Conservation (phyloP, 1,284 basidiomycete species). For the Marasmius fiardii region DNA sequence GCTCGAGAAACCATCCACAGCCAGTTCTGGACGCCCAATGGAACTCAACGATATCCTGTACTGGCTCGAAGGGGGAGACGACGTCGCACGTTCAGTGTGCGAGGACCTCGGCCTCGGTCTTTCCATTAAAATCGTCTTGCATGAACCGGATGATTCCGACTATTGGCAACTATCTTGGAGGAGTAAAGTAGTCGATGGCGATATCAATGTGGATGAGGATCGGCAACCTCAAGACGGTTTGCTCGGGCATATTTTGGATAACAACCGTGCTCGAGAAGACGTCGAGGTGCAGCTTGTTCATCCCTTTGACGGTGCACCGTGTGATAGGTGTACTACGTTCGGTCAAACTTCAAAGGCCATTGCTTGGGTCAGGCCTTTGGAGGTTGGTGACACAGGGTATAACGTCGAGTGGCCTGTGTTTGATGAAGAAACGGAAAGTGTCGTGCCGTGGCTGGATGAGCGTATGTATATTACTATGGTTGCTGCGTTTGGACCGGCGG, state of each 20-base stretch:
- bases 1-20: conserved; percentile 26
- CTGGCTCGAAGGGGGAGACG: background rate
- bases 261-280: too few relatives aligned
- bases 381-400: background rate
- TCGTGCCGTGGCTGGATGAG: too few relatives aligned
- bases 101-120: background rate
- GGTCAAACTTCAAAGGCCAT: background rate
- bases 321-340: background rate
- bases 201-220: too few relatives aligned
- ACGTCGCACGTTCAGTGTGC: background rate
- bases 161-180: too few relatives aligned
- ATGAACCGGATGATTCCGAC: too few relatives aligned
- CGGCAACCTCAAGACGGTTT: too few relatives aligned
- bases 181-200: too few relatives aligned
- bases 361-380: background rate
- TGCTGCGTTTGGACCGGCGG: background rate
- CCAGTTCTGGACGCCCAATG: background rate
- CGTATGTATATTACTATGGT: background rate
- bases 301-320: too few relatives aligned
- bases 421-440: background rate
- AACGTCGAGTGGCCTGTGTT: background rate
- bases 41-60: background rate
- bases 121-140: background rate
- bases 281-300: too few relatives aligned
- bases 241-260: too few relatives aligned